These are phyloP conservation scores for Suhomyces sp. DNA, from an alignment of 805 yeast genomes.

Conservation along the genomic window DNA sequence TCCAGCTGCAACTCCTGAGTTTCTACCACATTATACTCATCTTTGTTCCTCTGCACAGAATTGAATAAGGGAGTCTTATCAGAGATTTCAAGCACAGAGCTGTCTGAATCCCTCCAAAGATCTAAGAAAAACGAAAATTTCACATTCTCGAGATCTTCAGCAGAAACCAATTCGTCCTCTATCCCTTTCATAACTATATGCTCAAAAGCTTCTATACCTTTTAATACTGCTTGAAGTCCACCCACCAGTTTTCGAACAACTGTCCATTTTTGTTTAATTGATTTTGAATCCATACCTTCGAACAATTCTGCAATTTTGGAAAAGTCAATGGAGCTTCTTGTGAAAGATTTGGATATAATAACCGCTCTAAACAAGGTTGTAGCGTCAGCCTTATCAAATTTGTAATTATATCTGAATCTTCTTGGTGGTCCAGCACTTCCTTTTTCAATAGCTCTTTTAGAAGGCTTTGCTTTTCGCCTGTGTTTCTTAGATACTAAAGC, in stretches of 20 bases:
- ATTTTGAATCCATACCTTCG: conserved; percentile 38
- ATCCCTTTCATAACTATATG: conserved; percentile 57
- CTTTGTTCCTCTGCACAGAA: conserved; percentile 46
- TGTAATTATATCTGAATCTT: conserved; percentile 16
- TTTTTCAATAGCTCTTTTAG: conserved; percentile 4
- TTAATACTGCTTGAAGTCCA: conserved; percentile 49
- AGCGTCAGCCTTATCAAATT: conserved; percentile 45
- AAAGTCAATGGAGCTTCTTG: conserved; percentile 62
- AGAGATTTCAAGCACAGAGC: conserved; percentile 20
- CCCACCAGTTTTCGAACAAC: conserved; percentile 51
- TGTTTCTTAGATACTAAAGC: conserved; percentile 12
- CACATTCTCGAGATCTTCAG: conserved; percentile 48
- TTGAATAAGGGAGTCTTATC: conserved; percentile 39
- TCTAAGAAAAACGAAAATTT: conserved; percentile 53
- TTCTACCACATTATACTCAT: conserved; percentile 42
- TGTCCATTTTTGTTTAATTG: conserved; percentile 67
- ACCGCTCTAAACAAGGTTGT: conserved; percentile 60
- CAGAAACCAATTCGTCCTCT: conserved; percentile 48
- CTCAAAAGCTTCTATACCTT: conserved; percentile 68
- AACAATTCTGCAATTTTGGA: conserved; percentile 51
- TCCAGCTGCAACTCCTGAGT: conserved; percentile 17
- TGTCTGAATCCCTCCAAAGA: conserved; percentile 63
- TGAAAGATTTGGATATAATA: conserved; percentile 62
- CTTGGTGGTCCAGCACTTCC: conserved; percentile 6
- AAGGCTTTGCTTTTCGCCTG: conserved; percentile 14